A percentile compares a stretch with the other conserved stretches of the same genome.
Evolutionary conservation across 345 rosid species (phyloP).

Genomic region (Brassica nigra): DNA sequence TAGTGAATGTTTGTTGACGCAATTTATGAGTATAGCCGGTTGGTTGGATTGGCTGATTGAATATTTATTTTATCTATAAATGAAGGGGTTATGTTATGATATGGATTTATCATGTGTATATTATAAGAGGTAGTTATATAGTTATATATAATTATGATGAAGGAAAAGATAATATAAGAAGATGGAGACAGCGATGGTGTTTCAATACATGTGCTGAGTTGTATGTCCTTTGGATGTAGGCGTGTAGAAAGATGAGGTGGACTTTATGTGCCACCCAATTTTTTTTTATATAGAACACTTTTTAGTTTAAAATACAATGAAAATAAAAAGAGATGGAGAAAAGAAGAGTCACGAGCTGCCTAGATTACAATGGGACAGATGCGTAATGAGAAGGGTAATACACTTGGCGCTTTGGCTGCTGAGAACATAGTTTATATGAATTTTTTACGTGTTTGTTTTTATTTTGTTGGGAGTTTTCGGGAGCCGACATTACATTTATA

Average conservation of each 20-base stretch:
- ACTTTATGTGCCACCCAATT: slow-evolving; percentile 42
- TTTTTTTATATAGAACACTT: neutral
- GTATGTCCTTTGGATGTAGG: slow-evolving; percentile 36
- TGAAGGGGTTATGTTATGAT: slow-evolving; percentile 9
- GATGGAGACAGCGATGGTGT: slow-evolving; percentile 35
- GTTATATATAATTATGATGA: neutral
- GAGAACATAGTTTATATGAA: slow-evolving; percentile 9
- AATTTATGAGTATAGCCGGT: slow-evolving; percentile 24
- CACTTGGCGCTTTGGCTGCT: slow-evolving; percentile 30
- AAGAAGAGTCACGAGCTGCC: slow-evolving; percentile 36
- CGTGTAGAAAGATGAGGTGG: slow-evolving; percentile 42
- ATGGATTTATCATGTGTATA: slow-evolving; percentile 18
- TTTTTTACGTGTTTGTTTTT: slow-evolving; percentile 25
- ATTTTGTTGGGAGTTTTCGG: slow-evolving; percentile 29
- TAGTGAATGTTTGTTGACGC: slow-evolving; percentile 37
- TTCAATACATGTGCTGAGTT: slow-evolving; percentile 37
- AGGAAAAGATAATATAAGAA: slow-evolving; percentile 8
- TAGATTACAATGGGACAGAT: slow-evolving; percentile 33
- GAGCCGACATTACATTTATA: slow-evolving; percentile 34
- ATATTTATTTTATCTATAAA: neutral
- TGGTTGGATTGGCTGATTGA: slow-evolving; percentile 25
- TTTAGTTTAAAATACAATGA: neutral
- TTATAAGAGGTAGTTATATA: neutral
- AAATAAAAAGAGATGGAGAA: neutral
- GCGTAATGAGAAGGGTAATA: slow-evolving; percentile 26